These are phyloP conservation scores for Strigomonas culicis DNA, from an alignment of 208 protist species.

Conservation along the genomic window DNA sequence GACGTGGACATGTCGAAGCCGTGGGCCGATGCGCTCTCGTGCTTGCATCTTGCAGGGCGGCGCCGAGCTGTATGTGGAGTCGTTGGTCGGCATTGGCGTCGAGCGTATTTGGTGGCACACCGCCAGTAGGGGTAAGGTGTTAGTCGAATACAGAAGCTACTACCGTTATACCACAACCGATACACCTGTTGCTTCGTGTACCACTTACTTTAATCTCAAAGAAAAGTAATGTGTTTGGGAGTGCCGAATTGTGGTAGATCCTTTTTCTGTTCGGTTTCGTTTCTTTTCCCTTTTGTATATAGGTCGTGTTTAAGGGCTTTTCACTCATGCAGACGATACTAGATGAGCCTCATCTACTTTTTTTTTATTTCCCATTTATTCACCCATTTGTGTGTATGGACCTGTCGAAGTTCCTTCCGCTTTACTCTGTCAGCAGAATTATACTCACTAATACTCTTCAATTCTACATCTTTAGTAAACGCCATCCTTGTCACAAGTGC, in stretches of 20 bases:
- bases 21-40: conserved; percentile 28
- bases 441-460: no score
- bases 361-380: not conserved
- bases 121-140: conserved; percentile 23
- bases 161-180: conserved; percentile 13
- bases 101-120: conserved; percentile 45
- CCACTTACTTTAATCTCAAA: no score
- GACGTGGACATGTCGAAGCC: conserved; percentile 27
- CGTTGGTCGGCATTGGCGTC: conserved; percentile 23
- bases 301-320: not conserved
- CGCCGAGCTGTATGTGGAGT: conserved; percentile 42
- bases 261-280: conserved; percentile 8
- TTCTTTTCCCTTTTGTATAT: conserved; percentile 2
- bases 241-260: conserved; percentile 7
- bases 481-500: no score
- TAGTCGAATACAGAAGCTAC: conserved; percentile 38
- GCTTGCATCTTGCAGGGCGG: conserved; percentile 40
- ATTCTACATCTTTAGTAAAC: no score
- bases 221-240: no score
- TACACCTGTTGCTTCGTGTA: not conserved
- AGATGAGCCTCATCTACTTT: conserved; percentile 1
- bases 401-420: no score
- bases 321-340: not conserved
- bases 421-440: no score
- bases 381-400: no score